These are phyloP conservation scores for Kodamaea suecica DNA, from an alignment of 1,139 yeast species.

Conservation along the genomic window DNA sequence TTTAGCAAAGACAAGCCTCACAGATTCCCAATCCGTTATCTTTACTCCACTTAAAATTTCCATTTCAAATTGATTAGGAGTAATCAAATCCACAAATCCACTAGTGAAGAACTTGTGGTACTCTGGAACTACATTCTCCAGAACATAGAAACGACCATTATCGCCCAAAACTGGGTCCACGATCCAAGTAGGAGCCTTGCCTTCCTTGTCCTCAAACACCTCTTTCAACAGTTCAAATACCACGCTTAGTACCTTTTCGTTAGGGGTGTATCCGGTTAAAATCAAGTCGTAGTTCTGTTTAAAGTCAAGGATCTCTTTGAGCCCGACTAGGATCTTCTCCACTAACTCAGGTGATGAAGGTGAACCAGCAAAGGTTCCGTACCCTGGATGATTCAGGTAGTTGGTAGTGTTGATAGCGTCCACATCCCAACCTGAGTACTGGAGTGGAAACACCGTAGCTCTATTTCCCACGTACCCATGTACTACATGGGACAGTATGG, in stretches of 20 bases:
- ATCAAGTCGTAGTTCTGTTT: slow-evolving; percentile 52
- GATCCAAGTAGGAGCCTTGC: slow-evolving; percentile 28
- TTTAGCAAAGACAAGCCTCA: slow-evolving; percentile 19
- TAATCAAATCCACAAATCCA: slow-evolving; percentile 32
- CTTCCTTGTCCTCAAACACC: slow-evolving; percentile 13
- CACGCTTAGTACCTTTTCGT: slow-evolving; percentile 47
- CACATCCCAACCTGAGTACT: slow-evolving; percentile 78
- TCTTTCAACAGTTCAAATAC: slow-evolving; percentile 41
- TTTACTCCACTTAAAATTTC: slow-evolving; percentile 28
- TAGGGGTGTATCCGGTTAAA: slow-evolving; percentile 72
- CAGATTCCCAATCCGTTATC: slow-evolving; percentile 22
- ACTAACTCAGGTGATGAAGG: slow-evolving; percentile 19
- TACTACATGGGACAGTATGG: slow-evolving; percentile 77
- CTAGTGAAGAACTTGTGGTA: slow-evolving; percentile 24
- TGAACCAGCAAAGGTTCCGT: slow-evolving; percentile 45
- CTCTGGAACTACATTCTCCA: slow-evolving; percentile 30
- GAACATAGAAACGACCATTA: slow-evolving; percentile 37
- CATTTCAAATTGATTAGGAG: slow-evolving; percentile 44
- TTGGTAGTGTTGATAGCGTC: slow-evolving; percentile 78
- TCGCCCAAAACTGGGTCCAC: slow-evolving; percentile 44
- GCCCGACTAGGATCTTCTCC: slow-evolving; percentile 22
- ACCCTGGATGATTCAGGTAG: slow-evolving; percentile 81
- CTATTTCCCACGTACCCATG: slow-evolving; percentile 51
- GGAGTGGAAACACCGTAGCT: slow-evolving; percentile 66
- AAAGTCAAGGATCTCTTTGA: slow-evolving; percentile 22